These are phyloP conservation scores for Cicer arietinum DNA, from an alignment of 306 rosid genomes.

Conservation along the genomic window DNA sequence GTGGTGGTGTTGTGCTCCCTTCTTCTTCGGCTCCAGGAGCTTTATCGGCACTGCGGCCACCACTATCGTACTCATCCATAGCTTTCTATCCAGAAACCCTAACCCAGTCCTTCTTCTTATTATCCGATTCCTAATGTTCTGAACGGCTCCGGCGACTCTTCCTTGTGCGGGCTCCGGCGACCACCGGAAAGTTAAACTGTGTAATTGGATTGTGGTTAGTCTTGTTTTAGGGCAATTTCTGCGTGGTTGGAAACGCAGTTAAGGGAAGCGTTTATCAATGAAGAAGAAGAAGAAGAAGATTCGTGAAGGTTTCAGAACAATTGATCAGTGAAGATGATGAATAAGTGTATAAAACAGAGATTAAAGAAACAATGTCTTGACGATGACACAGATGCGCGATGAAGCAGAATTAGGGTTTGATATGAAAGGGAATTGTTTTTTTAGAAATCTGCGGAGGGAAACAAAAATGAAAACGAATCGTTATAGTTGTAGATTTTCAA, in stretches of 20 bases:
- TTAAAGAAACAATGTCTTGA: neutral
- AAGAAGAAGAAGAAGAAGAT: conserved; percentile 45
- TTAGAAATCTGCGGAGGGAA: conserved; percentile 67
- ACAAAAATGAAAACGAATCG: conserved; percentile 34
- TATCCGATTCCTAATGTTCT: conserved; percentile 40
- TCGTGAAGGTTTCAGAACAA: conserved; percentile 53
- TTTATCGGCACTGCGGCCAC: conserved; percentile 78
- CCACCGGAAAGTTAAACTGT: conserved; percentile 23
- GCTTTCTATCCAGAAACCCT: conserved; percentile 51
- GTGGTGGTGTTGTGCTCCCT: conserved; percentile 62
- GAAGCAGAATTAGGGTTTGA: conserved; percentile 44
- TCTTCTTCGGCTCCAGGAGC: conserved; percentile 76
- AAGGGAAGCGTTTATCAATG: conserved; percentile 55
- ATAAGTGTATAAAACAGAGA: neutral
- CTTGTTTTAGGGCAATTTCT: neutral
- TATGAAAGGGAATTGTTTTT: conserved; percentile 32
- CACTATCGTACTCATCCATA: conserved; percentile 84
- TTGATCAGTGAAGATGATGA: conserved; percentile 29
- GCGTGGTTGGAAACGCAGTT: conserved; percentile 56
- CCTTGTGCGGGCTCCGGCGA: conserved; percentile 43
- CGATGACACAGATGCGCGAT: neutral
- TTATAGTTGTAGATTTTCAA: conserved; percentile 46
- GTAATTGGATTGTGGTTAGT: conserved; percentile 39
- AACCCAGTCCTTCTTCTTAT: conserved; percentile 18
- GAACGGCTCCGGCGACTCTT: conserved; percentile 5